A percentile compares a stretch with the other conserved stretches of the same genome.
Evolutionary conservation across 2,329 filamentous ascomycete genomes (phyloP).

Genomic region (Decorospora gaudefroyi): DNA sequence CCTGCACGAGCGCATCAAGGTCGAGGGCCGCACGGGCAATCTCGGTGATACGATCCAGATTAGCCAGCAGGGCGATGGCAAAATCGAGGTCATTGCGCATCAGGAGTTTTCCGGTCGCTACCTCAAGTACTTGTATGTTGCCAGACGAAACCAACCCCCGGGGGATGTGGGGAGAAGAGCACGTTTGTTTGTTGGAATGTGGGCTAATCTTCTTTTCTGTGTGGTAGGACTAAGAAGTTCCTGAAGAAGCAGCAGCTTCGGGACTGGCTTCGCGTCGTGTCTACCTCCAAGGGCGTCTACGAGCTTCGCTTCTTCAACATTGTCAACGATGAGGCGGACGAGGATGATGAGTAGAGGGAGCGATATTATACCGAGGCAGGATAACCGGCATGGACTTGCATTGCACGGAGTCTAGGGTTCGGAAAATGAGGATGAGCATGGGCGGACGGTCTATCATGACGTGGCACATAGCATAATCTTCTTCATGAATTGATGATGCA

Average conservation of each 20-base stretch:
- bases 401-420: slow-evolving; percentile 23
- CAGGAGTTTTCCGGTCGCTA: slow-evolving; percentile 98
- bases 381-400: slow-evolving; percentile 25
- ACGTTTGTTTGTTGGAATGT: neutral
- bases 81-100: slow-evolving; percentile 97
- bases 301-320: slow-evolving; percentile 99
- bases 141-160: too few species aligned
- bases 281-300: slow-evolving; percentile 97
- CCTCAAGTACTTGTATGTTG: slow-evolving; percentile 96
- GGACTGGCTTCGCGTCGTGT: slow-evolving; percentile 99
- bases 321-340: slow-evolving; percentile 95
- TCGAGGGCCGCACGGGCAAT: slow-evolving; percentile 97
- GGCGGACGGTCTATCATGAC: slow-evolving; percentile 26
- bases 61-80: slow-evolving; percentile 89
- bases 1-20: slow-evolving; percentile 99
- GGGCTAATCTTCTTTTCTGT: slow-evolving; percentile 16
- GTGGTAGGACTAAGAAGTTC: slow-evolving; percentile 97
- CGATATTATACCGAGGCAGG: slow-evolving; percentile 13
- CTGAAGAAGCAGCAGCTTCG: slow-evolving; percentile 99
- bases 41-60: slow-evolving; percentile 92
- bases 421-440: slow-evolving; percentile 25
- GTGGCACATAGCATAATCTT: slow-evolving; percentile 32
- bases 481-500: neutral
- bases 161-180: neutral
- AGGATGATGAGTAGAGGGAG: slow-evolving; percentile 92